These are phyloP conservation scores for Paxillus involutus DNA, from an alignment of 768 basidiomycete species.

Conservation along the genomic window DNA sequence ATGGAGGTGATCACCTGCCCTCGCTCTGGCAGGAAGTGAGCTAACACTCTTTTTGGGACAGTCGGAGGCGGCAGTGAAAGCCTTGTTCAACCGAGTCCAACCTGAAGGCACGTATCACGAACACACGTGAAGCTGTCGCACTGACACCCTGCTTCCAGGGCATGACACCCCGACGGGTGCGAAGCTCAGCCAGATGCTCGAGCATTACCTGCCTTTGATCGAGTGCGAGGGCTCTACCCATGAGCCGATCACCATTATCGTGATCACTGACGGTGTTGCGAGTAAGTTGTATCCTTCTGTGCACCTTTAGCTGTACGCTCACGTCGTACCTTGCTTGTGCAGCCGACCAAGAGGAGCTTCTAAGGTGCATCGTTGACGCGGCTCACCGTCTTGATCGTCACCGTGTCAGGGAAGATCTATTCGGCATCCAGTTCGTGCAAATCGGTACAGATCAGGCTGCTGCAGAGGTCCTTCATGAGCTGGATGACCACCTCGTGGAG, in stretches of 20 bases:
- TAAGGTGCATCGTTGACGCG: constrained; percentile 32
- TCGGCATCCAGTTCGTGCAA: constrained; percentile 49
- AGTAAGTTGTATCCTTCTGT: constrained; percentile 26
- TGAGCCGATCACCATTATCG: constrained; percentile 36
- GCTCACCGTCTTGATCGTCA: constrained; percentile 40
- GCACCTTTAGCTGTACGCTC: not conserved
- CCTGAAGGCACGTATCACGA: constrained; percentile 20
- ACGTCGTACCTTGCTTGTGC: not conserved
- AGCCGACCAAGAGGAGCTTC: constrained; percentile 30
- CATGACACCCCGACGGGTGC: constrained; percentile 40
- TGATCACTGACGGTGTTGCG: constrained; percentile 41
- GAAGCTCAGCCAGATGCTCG: constrained; percentile 36
- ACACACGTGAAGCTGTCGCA: not conserved
- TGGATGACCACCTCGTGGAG: constrained; percentile 38
- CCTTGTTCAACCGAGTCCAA: constrained; percentile 24
- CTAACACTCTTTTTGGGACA: constrained; percentile 3
- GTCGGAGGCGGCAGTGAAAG: constrained; percentile 20
- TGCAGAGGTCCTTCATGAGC: constrained; percentile 36
- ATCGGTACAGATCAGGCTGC: constrained; percentile 40
- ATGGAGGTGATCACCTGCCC: constrained; percentile 17
- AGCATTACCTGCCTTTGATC: constrained; percentile 34
- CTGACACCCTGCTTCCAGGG: constrained; percentile 8
- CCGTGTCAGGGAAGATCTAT: constrained; percentile 34
- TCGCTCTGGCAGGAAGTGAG: not conserved
- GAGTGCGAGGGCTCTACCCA: constrained; percentile 28